Evolutionary conservation across 805 yeast species (phyloP), one percentile per base, ranked within the genome.

Genomic region (Hanseniaspora vineae): DNA sequence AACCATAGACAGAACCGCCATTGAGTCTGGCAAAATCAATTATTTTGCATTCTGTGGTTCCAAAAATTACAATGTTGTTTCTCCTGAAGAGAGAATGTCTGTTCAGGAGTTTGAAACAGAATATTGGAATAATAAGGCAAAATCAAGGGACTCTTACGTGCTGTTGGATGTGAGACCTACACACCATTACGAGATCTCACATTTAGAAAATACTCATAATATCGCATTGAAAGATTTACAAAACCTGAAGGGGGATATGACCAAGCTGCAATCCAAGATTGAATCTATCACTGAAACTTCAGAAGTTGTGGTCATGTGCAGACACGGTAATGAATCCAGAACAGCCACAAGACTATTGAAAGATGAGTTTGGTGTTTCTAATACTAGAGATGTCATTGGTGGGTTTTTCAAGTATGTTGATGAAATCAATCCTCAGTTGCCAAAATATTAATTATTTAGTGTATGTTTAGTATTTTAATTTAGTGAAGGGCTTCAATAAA

Each of bases 281-380:
- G 66, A 66, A 1, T 40, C 47, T 2, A 40, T 62, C 2, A 45
- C 42, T 4, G 17, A 54, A 15, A 51, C 54, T 5, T 58, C 61
- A 33, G 66, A 65, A 3, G 60, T 84, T 0, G 73, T 71, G 48
- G 83, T 87, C 0, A 69, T 90, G 17, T 92, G 98, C 63, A 71
- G 97, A 32, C 80, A 72, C 58, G 98, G 98, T 10, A 88, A 86
- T 61, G 97, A 92, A 60, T 89, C 97, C 0, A 88, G 84, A 56
- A 62, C 78, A 15, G 94, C 96, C 0, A 80, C 84, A 1, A 63
- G 70, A 48, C 64, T 70, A 42, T 62, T 89, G 43, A 68, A 72
- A 45, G 76, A 75, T 20, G 68, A 70, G 1, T 67, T 75, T 42
- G 76, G 77, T 0, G 64, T 76, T 15, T 49, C 57, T 0, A 62